Evolutionary conservation across 179 eudicot genomes (phyloP), one percentile per base, ranked within the genome.

Genomic region (Beta corolliflora): DNA sequence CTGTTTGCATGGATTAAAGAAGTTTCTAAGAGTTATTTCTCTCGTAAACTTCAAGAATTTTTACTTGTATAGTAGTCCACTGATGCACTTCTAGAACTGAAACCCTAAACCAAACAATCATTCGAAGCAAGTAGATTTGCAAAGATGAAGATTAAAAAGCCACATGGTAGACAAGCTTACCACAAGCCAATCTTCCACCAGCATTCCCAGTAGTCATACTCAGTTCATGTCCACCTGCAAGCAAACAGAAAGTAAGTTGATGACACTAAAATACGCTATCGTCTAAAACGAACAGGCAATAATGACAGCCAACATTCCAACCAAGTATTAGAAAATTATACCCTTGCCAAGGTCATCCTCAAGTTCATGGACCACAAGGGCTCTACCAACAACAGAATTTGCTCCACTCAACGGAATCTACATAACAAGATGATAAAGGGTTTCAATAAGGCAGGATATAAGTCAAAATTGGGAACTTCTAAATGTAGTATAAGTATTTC

Each of bases 321-420:
- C 0, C 25, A 73, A 23, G 21, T 54, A 56, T 59, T 36, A 75
- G 36, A 36, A 77, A 75, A 77, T 9, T 25, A 84, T 88, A 95
- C 99, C 99, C 84, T 95, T 95, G 87, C 98, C 99, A 84, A 95
- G 94, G 74, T 95, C 99, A 87, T 95, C 98, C 83, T 81, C 95
- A 59, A 95, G 99, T 84, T 95, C 99, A 79, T 95, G 99, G 56
- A 95, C 98, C 71, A 95, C 97, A 61, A 95, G 71, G 71, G 99
- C 98, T 89, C 98, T 87, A 80, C 98, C 98, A 75, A 95, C 87
- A 58, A 95, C 99, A 25, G 98, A 86, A 86, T 94, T 91, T 73
- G 94, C 91, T 65, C 99, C 99, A 79, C 71, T 86, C 81, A 95
- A 83, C 41, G 97, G 97, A 87, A 93, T 93, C 97, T 92, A 87